phyloP scores from a whole-genome alignment of 805 yeast species.

The Cyberlindnera meyerae region DNA sequence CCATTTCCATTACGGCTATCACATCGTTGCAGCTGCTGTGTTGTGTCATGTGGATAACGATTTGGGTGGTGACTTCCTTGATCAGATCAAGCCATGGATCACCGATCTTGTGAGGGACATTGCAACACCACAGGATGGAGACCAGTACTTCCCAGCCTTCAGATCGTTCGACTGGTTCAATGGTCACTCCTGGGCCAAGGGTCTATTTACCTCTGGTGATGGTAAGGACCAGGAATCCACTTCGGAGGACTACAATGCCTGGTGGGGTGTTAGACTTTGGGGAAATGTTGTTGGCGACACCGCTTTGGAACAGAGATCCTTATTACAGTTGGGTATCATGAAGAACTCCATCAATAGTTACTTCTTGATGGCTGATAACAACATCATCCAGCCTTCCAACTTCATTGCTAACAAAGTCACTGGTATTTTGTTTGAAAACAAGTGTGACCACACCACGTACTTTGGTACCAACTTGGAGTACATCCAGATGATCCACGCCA shows the following conservation, averaged over 20 bases:
- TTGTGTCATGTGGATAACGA: constrained; percentile 50
- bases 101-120: constrained; percentile 60
- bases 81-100: constrained; percentile 46
- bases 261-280: constrained; percentile 64
- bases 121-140: constrained; percentile 53
- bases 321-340: constrained; percentile 57
- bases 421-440: constrained; percentile 71
- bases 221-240: constrained; percentile 75
- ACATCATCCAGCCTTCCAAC: constrained; percentile 49
- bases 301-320: constrained; percentile 49
- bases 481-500: constrained; percentile 75
- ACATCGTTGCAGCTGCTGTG: constrained; percentile 65
- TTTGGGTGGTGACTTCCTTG: constrained; percentile 40
- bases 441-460: constrained; percentile 67
- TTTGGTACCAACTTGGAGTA: constrained; percentile 70
- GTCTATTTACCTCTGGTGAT: constrained; percentile 64
- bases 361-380: constrained; percentile 49
- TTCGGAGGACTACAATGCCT: constrained; percentile 70
- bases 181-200: constrained; percentile 80
- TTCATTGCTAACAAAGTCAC: constrained; percentile 61
- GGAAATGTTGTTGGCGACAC: constrained; percentile 50
- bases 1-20: constrained; percentile 75
- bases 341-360: constrained; percentile 48
- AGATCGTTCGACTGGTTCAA: constrained; percentile 71
- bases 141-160: constrained; percentile 57